These are phyloP conservation scores for Angophora floribunda DNA, from an alignment of 345 rosid species.

Conservation along the genomic window DNA sequence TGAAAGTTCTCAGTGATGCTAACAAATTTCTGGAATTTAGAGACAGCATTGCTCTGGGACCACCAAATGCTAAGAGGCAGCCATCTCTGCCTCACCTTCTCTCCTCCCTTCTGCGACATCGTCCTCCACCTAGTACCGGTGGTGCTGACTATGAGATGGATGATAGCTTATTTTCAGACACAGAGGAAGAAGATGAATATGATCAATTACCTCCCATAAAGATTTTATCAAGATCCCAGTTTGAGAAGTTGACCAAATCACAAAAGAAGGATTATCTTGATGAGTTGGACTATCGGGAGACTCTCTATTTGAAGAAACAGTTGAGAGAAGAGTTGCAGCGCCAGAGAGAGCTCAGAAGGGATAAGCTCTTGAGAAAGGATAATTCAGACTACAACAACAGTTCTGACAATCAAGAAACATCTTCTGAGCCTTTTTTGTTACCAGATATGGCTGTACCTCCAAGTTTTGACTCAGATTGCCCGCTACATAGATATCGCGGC, in stretches of 20 bases:
- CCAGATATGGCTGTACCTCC: constrained; percentile 85
- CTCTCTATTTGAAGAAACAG: constrained; percentile 75
- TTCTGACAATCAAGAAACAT: constrained; percentile 14
- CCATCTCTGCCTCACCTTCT: constrained; percentile 95
- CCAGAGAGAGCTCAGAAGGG: constrained; percentile 33
- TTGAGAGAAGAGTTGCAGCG: constrained; percentile 58
- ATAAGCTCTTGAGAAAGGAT: constrained; percentile 29
- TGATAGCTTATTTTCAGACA: constrained; percentile 33
- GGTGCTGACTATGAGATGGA: constrained; percentile 47
- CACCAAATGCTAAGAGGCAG: constrained; percentile 28
- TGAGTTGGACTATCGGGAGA: constrained; percentile 86
- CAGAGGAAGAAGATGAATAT: constrained; percentile 72
- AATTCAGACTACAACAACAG: constrained; percentile 8
- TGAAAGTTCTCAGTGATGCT: constrained; percentile 75
- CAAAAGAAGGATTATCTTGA: constrained; percentile 81
- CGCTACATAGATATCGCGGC: constrained; percentile 56
- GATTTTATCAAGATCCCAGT: constrained; percentile 69
- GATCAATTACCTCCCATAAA: constrained; percentile 82
- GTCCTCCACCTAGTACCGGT: constrained; percentile 26
- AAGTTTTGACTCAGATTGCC: constrained; percentile 70
- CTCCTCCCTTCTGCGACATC: constrained; percentile 58
- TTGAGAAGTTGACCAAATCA: constrained; percentile 48
- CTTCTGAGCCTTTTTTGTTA: constrained; percentile 45
- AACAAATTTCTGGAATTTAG: constrained; percentile 48
- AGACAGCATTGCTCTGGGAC: constrained; percentile 60